Evolutionary conservation across 352 stramenopile genomes (phyloP).

Genomic region (Globisporangium paddicum): DNA sequence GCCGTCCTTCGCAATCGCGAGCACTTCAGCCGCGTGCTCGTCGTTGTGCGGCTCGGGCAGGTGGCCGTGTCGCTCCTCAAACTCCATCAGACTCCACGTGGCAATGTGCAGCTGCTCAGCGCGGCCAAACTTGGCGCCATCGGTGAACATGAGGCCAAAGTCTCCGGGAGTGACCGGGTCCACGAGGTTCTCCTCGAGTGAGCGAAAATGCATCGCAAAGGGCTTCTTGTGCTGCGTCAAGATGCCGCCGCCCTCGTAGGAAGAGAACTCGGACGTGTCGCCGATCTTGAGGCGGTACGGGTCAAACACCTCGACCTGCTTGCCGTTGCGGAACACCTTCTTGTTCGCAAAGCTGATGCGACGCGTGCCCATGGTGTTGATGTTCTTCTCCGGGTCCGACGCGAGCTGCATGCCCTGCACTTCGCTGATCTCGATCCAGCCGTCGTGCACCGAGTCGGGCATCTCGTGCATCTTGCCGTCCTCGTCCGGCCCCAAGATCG

Average conservation of each 20-base stretch:
- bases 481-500: slow-evolving; percentile 73
- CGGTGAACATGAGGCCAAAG: slow-evolving; percentile 83
- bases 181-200: slow-evolving; percentile 64
- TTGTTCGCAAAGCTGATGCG: slow-evolving; percentile 83
- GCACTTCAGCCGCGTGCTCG: slow-evolving; percentile 52
- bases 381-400: slow-evolving; percentile 55
- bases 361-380: slow-evolving; percentile 69
- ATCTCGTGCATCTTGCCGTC: slow-evolving; percentile 88
- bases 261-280: slow-evolving; percentile 75
- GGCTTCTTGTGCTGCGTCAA: slow-evolving; percentile 84
- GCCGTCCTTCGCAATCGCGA: slow-evolving; percentile 58
- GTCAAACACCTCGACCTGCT: slow-evolving; percentile 83
- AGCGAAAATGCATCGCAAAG: slow-evolving; percentile 70
- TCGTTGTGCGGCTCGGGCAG: slow-evolving; percentile 66
- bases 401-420: slow-evolving; percentile 72
- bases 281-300: slow-evolving; percentile 79
- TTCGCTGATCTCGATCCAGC: slow-evolving; percentile 83
- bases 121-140: slow-evolving; percentile 84
- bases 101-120: slow-evolving; percentile 78
- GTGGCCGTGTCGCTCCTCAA: slow-evolving; percentile 61
- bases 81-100: slow-evolving; percentile 77
- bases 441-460: slow-evolving; percentile 80
- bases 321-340: slow-evolving; percentile 84
- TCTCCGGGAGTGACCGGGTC: slow-evolving; percentile 63
- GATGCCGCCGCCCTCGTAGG: slow-evolving; percentile 75